Conservation (phyloP, 192 early-diverging fungal genomes). For the Podila horticola region DNA sequence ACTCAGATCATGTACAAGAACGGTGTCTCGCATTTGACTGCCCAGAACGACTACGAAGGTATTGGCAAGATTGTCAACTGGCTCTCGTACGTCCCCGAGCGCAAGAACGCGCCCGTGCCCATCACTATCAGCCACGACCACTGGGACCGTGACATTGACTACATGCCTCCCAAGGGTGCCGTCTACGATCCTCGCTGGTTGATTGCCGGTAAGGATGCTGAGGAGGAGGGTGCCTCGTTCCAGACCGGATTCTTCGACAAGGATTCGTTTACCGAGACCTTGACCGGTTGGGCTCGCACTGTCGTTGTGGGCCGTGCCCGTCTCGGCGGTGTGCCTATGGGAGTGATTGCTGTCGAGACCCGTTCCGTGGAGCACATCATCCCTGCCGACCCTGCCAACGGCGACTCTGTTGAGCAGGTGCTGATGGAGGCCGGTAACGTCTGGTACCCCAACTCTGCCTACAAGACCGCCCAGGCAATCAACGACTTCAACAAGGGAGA, state of each 20-base stretch:
- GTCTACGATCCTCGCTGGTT: conserved; percentile 91
- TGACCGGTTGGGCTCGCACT: conserved; percentile 96
- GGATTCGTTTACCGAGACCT: conserved; percentile 95
- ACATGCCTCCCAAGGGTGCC: conserved; percentile 81
- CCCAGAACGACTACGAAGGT: conserved; percentile 94
- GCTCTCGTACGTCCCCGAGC: conserved; percentile 90
- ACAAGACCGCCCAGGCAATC: conserved; percentile 99
- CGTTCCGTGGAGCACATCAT: conserved; percentile 91
- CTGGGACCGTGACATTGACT: conserved; percentile 85
- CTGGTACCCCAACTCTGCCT: conserved; percentile 99
- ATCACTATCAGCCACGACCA: conserved; percentile 74
- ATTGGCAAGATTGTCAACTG: conserved; percentile 94
- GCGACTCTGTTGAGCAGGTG: conserved; percentile 89
- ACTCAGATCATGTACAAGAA: conserved; percentile 99
- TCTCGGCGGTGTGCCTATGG: conserved; percentile 97
- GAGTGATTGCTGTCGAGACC: conserved; percentile 96
- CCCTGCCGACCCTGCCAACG: conserved; percentile 94
- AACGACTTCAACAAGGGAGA: conserved; percentile 99
- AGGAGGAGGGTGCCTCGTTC: conserved; percentile 69
- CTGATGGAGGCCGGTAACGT: conserved; percentile 94
- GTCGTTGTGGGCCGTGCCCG: conserved; percentile 95
- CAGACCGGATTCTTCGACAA: conserved; percentile 96
- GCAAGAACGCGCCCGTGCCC: conserved; percentile 73
- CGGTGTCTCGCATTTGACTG: conserved; percentile 97
- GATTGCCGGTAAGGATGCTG: conserved; percentile 81